A percentile compares a stretch with the other conserved stretches of the same genome.
These are phyloP conservation scores for Boletus sp. DNA, from an alignment of 768 basidiomycete species.

Conservation along the genomic window DNA sequence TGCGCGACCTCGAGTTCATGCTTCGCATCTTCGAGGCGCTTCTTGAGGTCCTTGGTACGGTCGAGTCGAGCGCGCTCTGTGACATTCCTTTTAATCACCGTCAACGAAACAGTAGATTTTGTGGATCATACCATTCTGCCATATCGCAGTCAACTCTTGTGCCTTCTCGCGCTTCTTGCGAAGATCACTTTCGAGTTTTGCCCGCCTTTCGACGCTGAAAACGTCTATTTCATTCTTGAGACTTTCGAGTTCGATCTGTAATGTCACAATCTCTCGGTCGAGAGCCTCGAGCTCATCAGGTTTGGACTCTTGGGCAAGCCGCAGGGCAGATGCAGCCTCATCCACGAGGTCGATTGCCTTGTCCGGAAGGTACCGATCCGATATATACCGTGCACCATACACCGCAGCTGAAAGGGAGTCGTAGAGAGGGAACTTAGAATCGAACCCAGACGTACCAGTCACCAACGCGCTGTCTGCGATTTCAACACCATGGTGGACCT, in stretches of 20 bases:
- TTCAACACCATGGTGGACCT: conserved; percentile 91
- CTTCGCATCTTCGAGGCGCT: conserved; percentile 77
- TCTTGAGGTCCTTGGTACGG: conserved; percentile 67
- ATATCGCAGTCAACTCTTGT: conserved; percentile 54
- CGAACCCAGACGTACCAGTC: conserved; percentile 48
- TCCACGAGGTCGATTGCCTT: conserved; percentile 92
- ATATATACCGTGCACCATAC: conserved; percentile 80
- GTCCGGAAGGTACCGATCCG: conserved; percentile 85
- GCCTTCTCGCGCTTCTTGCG: conserved; percentile 61
- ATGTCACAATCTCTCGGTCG: conserved; percentile 78
- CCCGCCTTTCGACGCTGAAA: conserved; percentile 72
- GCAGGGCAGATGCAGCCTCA: conserved; percentile 84
- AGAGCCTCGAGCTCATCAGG: conserved; percentile 81
- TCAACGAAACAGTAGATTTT: background rate
- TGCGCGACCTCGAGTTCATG: conserved; percentile 85
- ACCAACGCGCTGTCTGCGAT: conserved; percentile 87
- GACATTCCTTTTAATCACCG: background rate
- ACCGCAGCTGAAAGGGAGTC: conserved; percentile 57
- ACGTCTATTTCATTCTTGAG: conserved; percentile 85
- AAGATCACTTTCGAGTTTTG: conserved; percentile 63
- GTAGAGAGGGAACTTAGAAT: background rate
- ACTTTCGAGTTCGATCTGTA: conserved; percentile 87
- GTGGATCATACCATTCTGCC: conserved; percentile 58
- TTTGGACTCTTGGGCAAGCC: conserved; percentile 85
- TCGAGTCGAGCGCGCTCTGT: conserved; percentile 67